phyloP scores from a whole-genome alignment of 73 alveolate species.

The Durusdinium trenchii region DNA sequence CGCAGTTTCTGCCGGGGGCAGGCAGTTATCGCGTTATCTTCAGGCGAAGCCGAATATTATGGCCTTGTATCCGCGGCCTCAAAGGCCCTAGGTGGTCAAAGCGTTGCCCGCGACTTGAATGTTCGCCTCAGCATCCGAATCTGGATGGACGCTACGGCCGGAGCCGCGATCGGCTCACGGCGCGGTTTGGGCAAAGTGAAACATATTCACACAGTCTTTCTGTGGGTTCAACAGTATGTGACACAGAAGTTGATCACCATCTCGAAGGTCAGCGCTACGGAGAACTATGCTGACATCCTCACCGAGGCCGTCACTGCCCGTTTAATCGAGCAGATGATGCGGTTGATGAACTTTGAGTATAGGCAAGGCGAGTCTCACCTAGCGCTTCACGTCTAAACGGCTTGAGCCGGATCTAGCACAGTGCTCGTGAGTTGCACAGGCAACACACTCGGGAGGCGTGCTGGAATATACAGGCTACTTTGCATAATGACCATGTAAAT shows the following conservation, averaged over 20 bases:
- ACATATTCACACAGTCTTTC: slow-evolving; percentile 49
- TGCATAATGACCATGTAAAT: neutral
- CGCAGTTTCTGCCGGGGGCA: neutral
- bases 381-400: neutral
- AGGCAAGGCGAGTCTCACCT: neutral
- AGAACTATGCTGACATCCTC: neutral
- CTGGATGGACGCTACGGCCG: slow-evolving; percentile 18
- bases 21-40: neutral
- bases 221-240: neutral
- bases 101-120: neutral
- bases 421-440: neutral
- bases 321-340: neutral
- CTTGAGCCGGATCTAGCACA: slow-evolving; percentile 30
- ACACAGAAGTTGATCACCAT: neutral
- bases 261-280: neutral
- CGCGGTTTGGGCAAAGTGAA: slow-evolving; percentile 18
- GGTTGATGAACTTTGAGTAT: neutral
- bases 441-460: slow-evolving; percentile 7
- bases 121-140: neutral
- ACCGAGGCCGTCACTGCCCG: neutral
- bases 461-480: neutral
- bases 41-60: slow-evolving; percentile 28
- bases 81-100: slow-evolving; percentile 35
- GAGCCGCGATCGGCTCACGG: slow-evolving; percentile 32
- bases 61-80: neutral